Evolutionary conservation across 2,329 filamentous ascomycete genomes (phyloP), one percentile per base, ranked within the genome.

Genomic region (Alternaria postmessia): DNA sequence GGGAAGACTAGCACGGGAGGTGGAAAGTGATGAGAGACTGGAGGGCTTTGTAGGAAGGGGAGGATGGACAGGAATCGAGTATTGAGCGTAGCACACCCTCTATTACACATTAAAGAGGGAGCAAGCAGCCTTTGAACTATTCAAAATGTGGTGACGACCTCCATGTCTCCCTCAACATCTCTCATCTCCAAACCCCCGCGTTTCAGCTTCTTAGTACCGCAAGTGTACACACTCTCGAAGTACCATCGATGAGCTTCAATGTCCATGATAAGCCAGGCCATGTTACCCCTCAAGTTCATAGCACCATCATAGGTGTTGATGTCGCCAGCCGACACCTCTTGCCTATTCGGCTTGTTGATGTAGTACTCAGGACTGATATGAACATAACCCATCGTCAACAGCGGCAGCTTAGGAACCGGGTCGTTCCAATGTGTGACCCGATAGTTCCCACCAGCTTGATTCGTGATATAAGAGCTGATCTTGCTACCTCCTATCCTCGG

Each of bases 291-390:
- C 34, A 71, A 46, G 53, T 73, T 79, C 1, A 61, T 38, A 9
- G 55, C 59, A 0, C 75, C 75, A 1, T 67, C 43, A 36, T 62
- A 71, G 1, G 68, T 66, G 26, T 69, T 63, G 11, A 78, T 58
- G 56, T 77, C 74, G 0, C 53, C 48, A 5, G 56, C 42, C 14
- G 44, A 52, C 1, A 78, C 74, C 26, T 48, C 38, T 7, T 64
- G 53, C 7, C 52, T 52, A 26, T 71, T 78, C 5, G 56, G 59
- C 26, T 61, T 69, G 11, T 66, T 64, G 54, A 80, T 77, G 48
- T 79, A 92, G 78, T 88, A 92, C 80, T 93, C 91, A 3, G 90
- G 89, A 28, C 82, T 87, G 12, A 88, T 85, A 76, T 93, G 91
- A 42, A 85, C 82, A 80, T 88, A 93, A 38, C 85, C 85, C 62